phyloP scores from a whole-genome alignment of 495 filamentous ascomycete genomes.

The Hypomontagnella monticulosa region DNA sequence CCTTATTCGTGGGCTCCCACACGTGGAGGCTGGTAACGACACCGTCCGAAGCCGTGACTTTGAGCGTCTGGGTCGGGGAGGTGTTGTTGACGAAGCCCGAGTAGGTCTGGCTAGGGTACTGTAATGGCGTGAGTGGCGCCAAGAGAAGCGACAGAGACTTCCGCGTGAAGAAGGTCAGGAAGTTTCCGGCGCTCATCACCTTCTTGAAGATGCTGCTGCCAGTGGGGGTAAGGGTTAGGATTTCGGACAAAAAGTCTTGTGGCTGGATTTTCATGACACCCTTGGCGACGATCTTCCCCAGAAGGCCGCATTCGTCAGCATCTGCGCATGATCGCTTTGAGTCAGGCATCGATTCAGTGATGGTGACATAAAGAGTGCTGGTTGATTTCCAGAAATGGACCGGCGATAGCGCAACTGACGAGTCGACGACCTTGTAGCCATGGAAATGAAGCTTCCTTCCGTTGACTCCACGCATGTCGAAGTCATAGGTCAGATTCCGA shows the following conservation, averaged over 20 bases:
- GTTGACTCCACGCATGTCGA: slow-evolving; percentile 65
- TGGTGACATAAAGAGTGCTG: slow-evolving; percentile 68
- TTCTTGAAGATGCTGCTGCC: slow-evolving; percentile 57
- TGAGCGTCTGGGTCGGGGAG: slow-evolving; percentile 48
- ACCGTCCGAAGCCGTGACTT: slow-evolving; percentile 60
- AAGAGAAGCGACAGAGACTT: slow-evolving; percentile 66
- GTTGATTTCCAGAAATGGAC: slow-evolving; percentile 68
- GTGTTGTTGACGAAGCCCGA: slow-evolving; percentile 62
- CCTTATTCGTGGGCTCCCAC: slow-evolving; percentile 61
- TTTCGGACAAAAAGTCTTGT: slow-evolving; percentile 65
- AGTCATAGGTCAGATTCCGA: slow-evolving; percentile 67
- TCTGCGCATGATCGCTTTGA: slow-evolving; percentile 42
- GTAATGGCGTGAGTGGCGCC: slow-evolving; percentile 62
- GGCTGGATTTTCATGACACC: slow-evolving; percentile 68
- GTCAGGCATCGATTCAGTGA: slow-evolving; percentile 51
- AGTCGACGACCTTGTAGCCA: slow-evolving; percentile 71
- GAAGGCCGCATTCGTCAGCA: slow-evolving; percentile 51
- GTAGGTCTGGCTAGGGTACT: slow-evolving; percentile 61
- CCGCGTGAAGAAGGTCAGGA: slow-evolving; percentile 66
- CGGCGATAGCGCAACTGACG: slow-evolving; percentile 63
- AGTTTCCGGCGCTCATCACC: slow-evolving; percentile 55
- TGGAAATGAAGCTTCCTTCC: slow-evolving; percentile 64
- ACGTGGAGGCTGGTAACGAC: slow-evolving; percentile 62
- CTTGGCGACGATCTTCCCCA: slow-evolving; percentile 59
- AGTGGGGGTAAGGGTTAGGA: slow-evolving; percentile 63